Evolutionary conservation across 768 basidiomycete species (phyloP).

Genomic region (Tulasnella sp.): DNA sequence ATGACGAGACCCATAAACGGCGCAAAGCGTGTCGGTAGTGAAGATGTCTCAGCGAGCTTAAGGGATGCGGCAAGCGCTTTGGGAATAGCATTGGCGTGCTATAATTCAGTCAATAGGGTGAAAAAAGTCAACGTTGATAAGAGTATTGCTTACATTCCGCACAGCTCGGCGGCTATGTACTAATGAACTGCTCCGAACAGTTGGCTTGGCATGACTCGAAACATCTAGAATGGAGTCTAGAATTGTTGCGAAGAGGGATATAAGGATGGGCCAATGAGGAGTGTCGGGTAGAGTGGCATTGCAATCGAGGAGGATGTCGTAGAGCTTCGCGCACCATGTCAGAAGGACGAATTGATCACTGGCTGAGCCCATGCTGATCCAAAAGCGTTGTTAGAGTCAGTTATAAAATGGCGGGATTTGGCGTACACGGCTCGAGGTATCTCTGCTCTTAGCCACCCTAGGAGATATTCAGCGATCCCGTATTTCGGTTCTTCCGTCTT

Average conservation of each 20-base stretch:
- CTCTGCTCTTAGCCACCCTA: slow-evolving; percentile 74
- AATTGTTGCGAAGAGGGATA: slow-evolving; percentile 56
- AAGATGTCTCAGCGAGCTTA: slow-evolving; percentile 48
- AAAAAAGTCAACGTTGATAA: not conserved
- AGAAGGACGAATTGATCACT: slow-evolving; percentile 65
- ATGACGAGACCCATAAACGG: slow-evolving; percentile 65
- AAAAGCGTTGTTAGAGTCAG: slow-evolving; percentile 13
- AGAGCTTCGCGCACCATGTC: slow-evolving; percentile 66
- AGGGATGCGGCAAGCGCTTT: slow-evolving; percentile 55
- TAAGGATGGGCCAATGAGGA: slow-evolving; percentile 51
- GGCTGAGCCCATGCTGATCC: slow-evolving; percentile 43
- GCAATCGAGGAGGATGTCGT: slow-evolving; percentile 48
- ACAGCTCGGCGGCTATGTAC: slow-evolving; percentile 63
- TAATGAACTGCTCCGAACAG: slow-evolving; percentile 59
- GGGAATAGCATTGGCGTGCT: slow-evolving; percentile 33
- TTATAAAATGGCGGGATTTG: slow-evolving; percentile 30
- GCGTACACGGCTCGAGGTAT: slow-evolving; percentile 53
- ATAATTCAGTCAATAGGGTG: not conserved
- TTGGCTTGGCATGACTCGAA: slow-evolving; percentile 51
- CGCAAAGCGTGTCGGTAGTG: slow-evolving; percentile 43
- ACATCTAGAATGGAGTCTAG: slow-evolving; percentile 58
- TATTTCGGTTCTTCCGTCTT: slow-evolving; percentile 46
- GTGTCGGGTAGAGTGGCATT: slow-evolving; percentile 49
- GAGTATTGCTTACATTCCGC: slow-evolving; percentile 38
- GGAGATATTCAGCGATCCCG: slow-evolving; percentile 59